phyloP scores from a whole-genome alignment of 2,329 filamentous ascomycete species.

The Sphaerulina musiva region DNA sequence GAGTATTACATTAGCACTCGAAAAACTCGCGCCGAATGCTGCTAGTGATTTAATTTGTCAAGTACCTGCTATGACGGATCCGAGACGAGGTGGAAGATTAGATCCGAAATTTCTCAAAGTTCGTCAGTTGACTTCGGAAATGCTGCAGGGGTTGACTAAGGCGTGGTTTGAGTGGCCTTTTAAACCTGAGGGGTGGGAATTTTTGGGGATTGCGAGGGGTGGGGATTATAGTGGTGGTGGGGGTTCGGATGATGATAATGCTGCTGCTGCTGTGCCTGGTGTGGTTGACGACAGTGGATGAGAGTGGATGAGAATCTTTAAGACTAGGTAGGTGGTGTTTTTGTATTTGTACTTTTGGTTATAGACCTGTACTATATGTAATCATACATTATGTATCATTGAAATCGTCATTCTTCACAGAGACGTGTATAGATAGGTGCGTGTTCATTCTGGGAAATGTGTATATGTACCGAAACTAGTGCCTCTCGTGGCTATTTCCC shows the following conservation, averaged over 20 bases:
- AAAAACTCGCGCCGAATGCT: constrained; percentile 55
- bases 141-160: constrained; percentile 54
- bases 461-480: too few species aligned
- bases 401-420: too few species aligned
- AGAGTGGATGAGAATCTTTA: too few species aligned
- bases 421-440: too few species aligned
- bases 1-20: constrained; percentile 43
- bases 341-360: too few species aligned
- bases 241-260: neutral
- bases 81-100: constrained; percentile 41
- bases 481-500: too few species aligned
- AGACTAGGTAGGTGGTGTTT: too few species aligned
- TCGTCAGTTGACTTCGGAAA: constrained; percentile 47
- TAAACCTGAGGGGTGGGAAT: constrained; percentile 23
- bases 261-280: too few species aligned
- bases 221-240: neutral
- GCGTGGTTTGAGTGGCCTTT: constrained; percentile 64
- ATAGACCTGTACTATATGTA: too few species aligned
- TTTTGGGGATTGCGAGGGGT: constrained; percentile 16
- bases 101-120: constrained; percentile 42
- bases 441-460: too few species aligned
- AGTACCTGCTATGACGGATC: constrained; percentile 48
- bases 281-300: too few species aligned
- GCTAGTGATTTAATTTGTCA: constrained; percentile 47
- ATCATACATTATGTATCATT: too few species aligned